Conservation (phyloP, 768 basidiomycete genomes). For the Pholiota microspora region DNA sequence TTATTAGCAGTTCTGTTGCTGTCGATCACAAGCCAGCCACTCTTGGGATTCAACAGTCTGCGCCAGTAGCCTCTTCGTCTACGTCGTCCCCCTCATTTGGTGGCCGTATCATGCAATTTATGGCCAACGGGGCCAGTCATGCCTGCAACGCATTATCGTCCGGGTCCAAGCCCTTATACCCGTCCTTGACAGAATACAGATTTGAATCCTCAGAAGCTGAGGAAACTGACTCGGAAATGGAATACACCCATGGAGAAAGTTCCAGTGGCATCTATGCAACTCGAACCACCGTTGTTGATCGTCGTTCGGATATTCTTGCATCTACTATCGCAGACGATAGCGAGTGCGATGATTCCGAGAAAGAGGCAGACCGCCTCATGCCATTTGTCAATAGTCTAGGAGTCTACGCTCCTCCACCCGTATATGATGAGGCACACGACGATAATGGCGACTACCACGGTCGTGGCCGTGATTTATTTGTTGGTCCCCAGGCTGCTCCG, state of each 20-base stretch:
- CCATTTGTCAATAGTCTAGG: conserved; percentile 21
- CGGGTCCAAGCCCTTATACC: neutral
- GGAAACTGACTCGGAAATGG: no score
- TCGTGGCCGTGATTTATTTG: conserved; percentile 41
- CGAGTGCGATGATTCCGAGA: conserved; percentile 16
- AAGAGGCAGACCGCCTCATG: conserved; percentile 14
- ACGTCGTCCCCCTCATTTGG: neutral
- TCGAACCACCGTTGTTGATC: no score
- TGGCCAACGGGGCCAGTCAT: neutral
- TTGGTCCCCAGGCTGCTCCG: conserved; percentile 38
- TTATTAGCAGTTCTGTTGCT: no score
- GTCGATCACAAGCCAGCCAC: neutral
- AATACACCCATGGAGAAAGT: no score
- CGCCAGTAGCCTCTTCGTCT: neutral
- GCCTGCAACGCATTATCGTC: neutral
- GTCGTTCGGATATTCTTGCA: no score
- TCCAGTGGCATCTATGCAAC: no score
- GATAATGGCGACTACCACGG: conserved; percentile 47
- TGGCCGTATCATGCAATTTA: neutral
- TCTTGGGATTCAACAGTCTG: neutral
- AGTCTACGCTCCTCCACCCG: conserved; percentile 22
- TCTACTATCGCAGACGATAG: no score
- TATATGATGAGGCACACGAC: conserved; percentile 33
- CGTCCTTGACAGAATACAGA: neutral
- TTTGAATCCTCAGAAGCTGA: neutral